Evolutionary conservation across 2,329 filamentous ascomycete species (phyloP), one percentile per base, ranked within the genome.

Genomic region (Botrytis deweyae): DNA sequence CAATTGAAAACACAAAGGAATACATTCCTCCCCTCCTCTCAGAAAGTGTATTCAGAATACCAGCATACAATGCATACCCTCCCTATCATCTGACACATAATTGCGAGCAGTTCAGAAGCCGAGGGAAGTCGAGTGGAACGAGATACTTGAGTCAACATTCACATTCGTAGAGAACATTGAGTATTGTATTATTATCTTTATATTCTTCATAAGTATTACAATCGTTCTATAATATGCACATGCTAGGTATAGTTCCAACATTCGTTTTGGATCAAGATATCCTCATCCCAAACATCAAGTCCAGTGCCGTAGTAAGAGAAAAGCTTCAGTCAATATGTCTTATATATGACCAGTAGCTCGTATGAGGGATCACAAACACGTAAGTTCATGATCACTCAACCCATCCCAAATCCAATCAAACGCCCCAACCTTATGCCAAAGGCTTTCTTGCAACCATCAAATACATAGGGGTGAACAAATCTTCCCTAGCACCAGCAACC

Each of bases 391-490:
- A 42, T 40, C 42, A 40, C 10, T 66, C 61, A 62, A 42, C 40
- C 61, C 62, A 33, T 44, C 33, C 59, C 36, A 62, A 38, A 55
- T 67, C 33, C 33, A 55, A 55, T 14, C 46, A 58, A 63, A 70
- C 65, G 10, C 72, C 72, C 12, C 36, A 20, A 46, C 29, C 44
- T 62, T 59, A 74, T 29, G 68, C 74, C 67, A 74, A 55, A 64
- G 95, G 94, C 88, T 98, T 98, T 84, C 93, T 90, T 75, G 90
- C 95, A 75, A 98, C 89, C 93, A 98, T 97, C 81, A 98, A 86
- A 85, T 97, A 98, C 95, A 98, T 98, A 73, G 95, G 95, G 1
- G 95, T 98, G 85, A 98, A 98, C 36, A 98, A 88, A 83, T 97
- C 92, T 85, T 95, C 87, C 82, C 90, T 89, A 55, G 91, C 95